These are phyloP conservation scores for Cladochytrium replicatum DNA, from an alignment of 192 early-diverging fungal genomes.

Conservation along the genomic window DNA sequence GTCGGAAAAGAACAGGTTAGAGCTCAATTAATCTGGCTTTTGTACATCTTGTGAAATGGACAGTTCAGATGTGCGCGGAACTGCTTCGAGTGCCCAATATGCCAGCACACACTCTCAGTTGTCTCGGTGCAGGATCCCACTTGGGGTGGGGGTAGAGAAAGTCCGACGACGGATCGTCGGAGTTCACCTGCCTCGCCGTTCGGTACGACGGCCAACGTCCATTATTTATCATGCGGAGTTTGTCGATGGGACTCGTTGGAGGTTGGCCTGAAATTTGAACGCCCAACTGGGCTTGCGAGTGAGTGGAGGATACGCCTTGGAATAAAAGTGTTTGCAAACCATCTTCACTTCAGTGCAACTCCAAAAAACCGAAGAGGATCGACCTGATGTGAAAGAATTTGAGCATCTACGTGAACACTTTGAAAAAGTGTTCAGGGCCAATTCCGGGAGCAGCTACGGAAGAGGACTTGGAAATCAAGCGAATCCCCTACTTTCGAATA, in stretches of 20 bases:
- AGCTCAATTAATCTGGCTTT: no score
- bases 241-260: constrained; percentile 93
- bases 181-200: no score
- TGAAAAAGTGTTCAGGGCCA: constrained; percentile 57
- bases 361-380: constrained; percentile 64
- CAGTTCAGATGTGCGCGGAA: constrained; percentile 76
- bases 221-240: constrained; percentile 70
- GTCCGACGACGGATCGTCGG: no score
- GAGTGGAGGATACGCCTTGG: constrained; percentile 6
- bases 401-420: constrained; percentile 73
- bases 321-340: not conserved
- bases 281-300: constrained; percentile 83
- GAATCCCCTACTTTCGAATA: no score
- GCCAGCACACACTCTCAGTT: constrained; percentile 68
- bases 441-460: no score
- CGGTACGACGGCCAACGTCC: no score
- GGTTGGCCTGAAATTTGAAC: constrained; percentile 86
- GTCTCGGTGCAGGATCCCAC: constrained; percentile 47
- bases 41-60: no score
- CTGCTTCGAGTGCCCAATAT: constrained; percentile 88
- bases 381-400: constrained; percentile 67
- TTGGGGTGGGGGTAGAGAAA: no score
- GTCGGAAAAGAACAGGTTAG: constrained; percentile 77
- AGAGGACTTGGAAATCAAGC: no score
- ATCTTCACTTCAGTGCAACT: constrained; percentile 49